phyloP scores from a whole-genome alignment of 768 basidiomycete species.

The Pleurotus ostreatus region DNA sequence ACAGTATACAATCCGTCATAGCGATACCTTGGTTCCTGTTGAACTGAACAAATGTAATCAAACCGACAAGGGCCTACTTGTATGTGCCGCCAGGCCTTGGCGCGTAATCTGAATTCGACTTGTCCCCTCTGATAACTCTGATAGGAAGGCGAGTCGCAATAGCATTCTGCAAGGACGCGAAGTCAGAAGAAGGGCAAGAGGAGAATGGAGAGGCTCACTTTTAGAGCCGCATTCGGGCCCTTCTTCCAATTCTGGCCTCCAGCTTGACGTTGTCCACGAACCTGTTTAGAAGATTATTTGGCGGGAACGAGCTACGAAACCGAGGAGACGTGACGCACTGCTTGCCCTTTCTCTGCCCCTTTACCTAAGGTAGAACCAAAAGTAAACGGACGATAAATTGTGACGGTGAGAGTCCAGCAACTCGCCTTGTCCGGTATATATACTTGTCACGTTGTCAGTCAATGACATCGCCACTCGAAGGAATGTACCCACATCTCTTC shows the following conservation, averaged over 20 bases:
- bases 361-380: neutral
- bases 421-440: neutral
- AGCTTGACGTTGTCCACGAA: neutral
- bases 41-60: neutral
- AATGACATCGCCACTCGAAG: neutral
- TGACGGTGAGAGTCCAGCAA: neutral
- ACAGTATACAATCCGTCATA: neutral
- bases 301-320: neutral
- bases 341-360: neutral
- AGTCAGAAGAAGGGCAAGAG: neutral
- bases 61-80: neutral
- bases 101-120: neutral
- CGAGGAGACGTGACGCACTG: neutral
- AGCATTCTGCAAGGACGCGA: neutral
- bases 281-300: neutral
- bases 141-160: neutral
- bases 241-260: neutral
- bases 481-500: neutral
- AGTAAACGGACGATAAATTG: no score
- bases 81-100: neutral
- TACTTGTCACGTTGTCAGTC: neutral
- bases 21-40: neutral
- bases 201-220: neutral
- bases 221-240: neutral
- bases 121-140: neutral